phyloP scores from a whole-genome alignment of 176 grass and related monocot species.

The Chrysopogon serrulatus region DNA sequence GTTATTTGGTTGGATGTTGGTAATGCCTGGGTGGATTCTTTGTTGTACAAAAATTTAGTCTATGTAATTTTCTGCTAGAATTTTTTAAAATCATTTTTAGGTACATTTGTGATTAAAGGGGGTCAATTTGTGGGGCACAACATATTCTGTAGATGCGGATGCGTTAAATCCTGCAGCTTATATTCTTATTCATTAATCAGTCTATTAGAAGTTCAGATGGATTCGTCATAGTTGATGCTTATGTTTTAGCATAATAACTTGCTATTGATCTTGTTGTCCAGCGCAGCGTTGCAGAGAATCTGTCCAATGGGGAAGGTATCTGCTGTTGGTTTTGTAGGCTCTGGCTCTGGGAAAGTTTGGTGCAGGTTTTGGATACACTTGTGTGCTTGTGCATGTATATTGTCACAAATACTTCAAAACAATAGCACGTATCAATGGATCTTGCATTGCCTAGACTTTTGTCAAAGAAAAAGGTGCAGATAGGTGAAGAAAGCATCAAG shows the following conservation, averaged over 20 bases:
- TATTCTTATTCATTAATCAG: neutral
- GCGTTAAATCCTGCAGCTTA: neutral
- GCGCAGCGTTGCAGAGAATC: neutral
- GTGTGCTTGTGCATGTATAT: neutral
- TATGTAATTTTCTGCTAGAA: neutral
- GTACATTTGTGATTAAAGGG: neutral
- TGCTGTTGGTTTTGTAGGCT: neutral
- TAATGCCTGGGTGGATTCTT: neutral
- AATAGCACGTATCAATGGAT: neutral
- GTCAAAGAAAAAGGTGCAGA: neutral
- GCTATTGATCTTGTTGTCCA: neutral
- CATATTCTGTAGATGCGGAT: neutral
- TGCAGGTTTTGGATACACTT: neutral
- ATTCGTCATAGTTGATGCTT: neutral
- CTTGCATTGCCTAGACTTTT: neutral
- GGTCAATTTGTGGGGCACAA: neutral
- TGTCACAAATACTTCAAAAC: neutral
- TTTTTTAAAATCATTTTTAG: neutral
- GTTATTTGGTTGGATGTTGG: constrained; percentile 22
- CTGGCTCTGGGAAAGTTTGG: neutral
- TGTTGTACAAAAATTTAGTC: constrained; percentile 9
- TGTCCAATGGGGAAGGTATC: neutral
- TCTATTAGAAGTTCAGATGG: neutral
- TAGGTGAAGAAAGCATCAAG: neutral
- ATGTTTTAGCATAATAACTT: neutral